phyloP scores from a whole-genome alignment of 257 asterid species.

The Scutellaria baicalensis region DNA sequence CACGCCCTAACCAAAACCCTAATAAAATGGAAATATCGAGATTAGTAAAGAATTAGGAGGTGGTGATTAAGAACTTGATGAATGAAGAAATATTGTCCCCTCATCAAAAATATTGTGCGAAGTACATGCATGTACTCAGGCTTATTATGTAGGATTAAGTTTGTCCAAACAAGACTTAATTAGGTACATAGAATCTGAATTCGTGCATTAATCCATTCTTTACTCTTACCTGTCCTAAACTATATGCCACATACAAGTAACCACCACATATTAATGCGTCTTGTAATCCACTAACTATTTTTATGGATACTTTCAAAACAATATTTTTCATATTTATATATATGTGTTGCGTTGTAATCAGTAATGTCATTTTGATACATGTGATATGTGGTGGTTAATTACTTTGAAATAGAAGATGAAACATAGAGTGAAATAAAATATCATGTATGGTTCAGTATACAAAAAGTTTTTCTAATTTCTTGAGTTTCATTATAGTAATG shows the following conservation, averaged over 20 bases:
- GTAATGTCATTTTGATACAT: no score
- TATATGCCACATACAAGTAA: slow-evolving; percentile 5
- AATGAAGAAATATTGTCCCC: slow-evolving; percentile 7
- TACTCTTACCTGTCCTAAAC: not conserved
- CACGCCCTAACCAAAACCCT: not conserved
- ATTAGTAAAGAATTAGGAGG: slow-evolving; percentile 6
- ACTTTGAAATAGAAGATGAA: no score
- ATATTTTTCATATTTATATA: no score
- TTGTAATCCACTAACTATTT: no score
- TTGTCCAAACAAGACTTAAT: not conserved
- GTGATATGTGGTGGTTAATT: no score
- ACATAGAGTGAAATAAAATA: no score
- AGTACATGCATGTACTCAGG: slow-evolving; percentile 20
- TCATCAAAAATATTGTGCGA: not conserved
- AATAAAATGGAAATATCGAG: not conserved
- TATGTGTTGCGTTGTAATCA: no score
- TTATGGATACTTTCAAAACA: no score
- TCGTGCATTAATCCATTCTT: not conserved
- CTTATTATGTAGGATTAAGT: not conserved
- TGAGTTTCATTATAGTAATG: no score
- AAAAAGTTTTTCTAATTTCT: no score
- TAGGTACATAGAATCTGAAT: slow-evolving; percentile 16
- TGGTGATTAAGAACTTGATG: not conserved
- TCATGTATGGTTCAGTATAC: no score
- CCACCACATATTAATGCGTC: not conserved